Conservation (phyloP, 129 eudicot species). For the Gnaphalium uliginosum region DNA sequence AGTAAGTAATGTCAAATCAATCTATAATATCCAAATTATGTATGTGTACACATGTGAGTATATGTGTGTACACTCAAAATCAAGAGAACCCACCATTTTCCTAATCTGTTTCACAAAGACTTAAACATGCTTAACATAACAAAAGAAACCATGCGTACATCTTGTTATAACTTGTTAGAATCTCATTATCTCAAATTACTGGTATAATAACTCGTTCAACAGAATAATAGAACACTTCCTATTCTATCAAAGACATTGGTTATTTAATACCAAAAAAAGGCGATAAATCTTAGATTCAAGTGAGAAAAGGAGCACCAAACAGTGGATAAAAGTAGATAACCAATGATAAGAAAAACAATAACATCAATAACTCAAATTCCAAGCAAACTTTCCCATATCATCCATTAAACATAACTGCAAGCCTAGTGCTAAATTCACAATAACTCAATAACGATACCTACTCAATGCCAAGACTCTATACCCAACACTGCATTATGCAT, state of each 20-base stretch:
- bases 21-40: background rate
- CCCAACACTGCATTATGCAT: background rate
- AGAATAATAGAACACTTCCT: no score
- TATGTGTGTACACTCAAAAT: background rate
- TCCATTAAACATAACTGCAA: background rate
- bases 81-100: background rate
- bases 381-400: background rate
- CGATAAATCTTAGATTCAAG: no score
- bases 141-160: no score
- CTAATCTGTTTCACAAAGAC: no score
- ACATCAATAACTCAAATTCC: background rate
- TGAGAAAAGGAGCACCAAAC: no score
- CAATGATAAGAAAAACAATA: background rate
- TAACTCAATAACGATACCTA: background rate
- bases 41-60: background rate
- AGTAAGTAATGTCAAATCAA: background rate
- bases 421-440: background rate
- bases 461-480: background rate
- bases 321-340: no score
- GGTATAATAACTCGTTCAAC: no score
- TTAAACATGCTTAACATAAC: background rate
- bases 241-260: no score
- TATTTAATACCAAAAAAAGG: no score
- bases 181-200: no score
- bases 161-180: no score